Conservation (phyloP, 441 rosid genomes). For the Hura crepitans region DNA sequence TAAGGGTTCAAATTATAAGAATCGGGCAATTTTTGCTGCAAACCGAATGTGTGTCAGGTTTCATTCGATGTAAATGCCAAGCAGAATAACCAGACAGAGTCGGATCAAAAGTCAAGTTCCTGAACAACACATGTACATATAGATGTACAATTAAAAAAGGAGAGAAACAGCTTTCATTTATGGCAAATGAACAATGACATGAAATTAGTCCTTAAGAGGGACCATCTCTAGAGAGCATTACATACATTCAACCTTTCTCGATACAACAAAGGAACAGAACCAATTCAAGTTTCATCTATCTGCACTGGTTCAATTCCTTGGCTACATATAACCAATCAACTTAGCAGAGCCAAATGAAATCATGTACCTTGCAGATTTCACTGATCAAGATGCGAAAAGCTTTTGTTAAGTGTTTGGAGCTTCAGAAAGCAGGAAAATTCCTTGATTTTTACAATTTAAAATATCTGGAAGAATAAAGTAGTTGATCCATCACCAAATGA, state of each 20-base stretch:
- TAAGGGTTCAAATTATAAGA: too few species aligned
- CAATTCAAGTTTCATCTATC: conserved; percentile 27
- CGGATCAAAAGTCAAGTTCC: background rate
- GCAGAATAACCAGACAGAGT: background rate
- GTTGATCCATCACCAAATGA: conserved; percentile 76
- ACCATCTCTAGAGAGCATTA: conserved; percentile 22
- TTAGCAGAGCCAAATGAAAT: conserved; percentile 23
- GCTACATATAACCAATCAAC: conserved; percentile 18
- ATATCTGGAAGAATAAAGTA: conserved; percentile 64
- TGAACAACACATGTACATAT: background rate
- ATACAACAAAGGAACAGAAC: conserved; percentile 30
- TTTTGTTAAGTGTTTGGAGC: conserved; percentile 18
- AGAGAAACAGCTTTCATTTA: conserved; percentile 21
- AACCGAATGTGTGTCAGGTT: too few species aligned
- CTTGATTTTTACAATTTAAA: conserved; percentile 32
- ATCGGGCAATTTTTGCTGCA: too few species aligned
- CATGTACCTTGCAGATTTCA: conserved; percentile 24
- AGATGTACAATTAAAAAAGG: background rate
- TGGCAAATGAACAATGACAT: conserved; percentile 23
- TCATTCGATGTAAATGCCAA: too few species aligned
- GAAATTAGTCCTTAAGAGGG: conserved; percentile 19
- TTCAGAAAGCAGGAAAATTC: conserved; percentile 26
- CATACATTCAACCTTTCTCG: conserved; percentile 27
- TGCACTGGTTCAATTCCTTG: conserved; percentile 22
- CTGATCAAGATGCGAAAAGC: conserved; percentile 19